Percentiles rank a stretch among this genome's conserved stretches.
Conservation (phyloP, 2,329 filamentous ascomycete species). For the Coniosporium tulheliwenetii region DNA sequence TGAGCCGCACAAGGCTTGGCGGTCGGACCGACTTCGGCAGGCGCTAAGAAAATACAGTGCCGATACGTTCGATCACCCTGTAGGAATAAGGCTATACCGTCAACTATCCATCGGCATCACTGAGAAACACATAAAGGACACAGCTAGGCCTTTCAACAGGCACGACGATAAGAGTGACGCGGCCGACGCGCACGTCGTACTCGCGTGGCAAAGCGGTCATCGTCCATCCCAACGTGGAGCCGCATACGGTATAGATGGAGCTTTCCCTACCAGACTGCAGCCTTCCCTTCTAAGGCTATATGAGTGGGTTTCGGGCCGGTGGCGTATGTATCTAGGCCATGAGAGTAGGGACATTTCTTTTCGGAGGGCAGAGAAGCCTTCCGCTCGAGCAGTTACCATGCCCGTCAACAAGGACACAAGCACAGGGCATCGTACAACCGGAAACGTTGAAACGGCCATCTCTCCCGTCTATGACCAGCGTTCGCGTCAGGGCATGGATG, state of each 20-base stretch:
- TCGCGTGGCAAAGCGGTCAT: conserved; percentile 4
- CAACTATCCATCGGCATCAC: conserved; percentile 4
- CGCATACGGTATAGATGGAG: conserved; percentile 3
- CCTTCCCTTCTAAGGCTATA: conserved; percentile 3
- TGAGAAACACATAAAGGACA: conserved; percentile 3
- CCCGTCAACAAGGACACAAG: no score
- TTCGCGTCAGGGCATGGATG: no score
- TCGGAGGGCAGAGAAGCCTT: no score
- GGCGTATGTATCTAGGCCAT: not conserved
- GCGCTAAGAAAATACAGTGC: not conserved
- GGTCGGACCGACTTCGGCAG: conserved; percentile 1
- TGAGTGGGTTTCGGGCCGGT: not conserved
- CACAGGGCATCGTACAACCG: no score
- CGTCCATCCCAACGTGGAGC: conserved; percentile 2
- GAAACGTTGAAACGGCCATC: no score
- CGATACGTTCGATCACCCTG: not conserved
- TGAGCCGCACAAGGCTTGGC: conserved; percentile 1
- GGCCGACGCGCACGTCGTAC: conserved; percentile 2
- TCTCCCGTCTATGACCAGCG: no score
- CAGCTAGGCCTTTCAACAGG: conserved; percentile 2
- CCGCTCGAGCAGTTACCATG: no score
- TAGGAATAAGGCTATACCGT: conserved; percentile 1
- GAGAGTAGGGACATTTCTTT: no score
- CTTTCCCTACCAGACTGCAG: conserved; percentile 3
- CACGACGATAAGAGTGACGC: conserved; percentile 2